Conservation (phyloP, 2,329 filamentous ascomycete genomes). For the Penicillium polonicum region DNA sequence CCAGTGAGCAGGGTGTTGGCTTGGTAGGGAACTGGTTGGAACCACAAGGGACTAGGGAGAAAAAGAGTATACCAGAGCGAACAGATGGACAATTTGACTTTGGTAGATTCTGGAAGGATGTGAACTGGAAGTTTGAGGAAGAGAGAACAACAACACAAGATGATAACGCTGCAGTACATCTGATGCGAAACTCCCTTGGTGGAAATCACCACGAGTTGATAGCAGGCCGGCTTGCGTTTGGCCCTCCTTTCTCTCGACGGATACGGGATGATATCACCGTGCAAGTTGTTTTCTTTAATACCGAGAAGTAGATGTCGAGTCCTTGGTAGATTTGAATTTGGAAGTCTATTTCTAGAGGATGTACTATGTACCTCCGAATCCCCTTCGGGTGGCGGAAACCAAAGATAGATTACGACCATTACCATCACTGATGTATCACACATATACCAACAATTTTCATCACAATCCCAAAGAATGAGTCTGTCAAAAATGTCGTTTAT, state of each 20-base stretch:
- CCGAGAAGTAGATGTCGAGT: neutral
- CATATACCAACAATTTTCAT: neutral
- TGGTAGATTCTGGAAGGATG: constrained; percentile 18
- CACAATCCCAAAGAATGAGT: neutral
- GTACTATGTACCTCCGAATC: neutral
- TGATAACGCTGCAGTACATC: constrained; percentile 53
- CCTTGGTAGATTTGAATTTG: neutral
- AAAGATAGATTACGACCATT: neutral
- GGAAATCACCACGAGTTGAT: constrained; percentile 44
- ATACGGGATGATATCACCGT: constrained; percentile 54
- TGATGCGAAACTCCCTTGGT: constrained; percentile 54
- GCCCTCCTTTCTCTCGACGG: constrained; percentile 32
- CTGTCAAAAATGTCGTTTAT: neutral
- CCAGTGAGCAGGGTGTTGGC: constrained; percentile 57
- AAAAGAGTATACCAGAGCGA: constrained; percentile 30
- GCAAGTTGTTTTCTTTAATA: constrained; percentile 46
- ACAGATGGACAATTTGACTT: constrained; percentile 24
- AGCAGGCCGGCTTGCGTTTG: constrained; percentile 30
- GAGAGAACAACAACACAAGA: constrained; percentile 53
- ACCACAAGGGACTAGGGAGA: constrained; percentile 36
- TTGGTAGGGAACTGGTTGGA: constrained; percentile 58
- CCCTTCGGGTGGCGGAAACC: neutral
- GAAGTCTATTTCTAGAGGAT: neutral
- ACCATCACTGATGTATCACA: neutral
- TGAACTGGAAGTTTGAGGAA: constrained; percentile 36